Conservation (phyloP, 805 yeast genomes). For the Brettanomyces custersianus region DNA sequence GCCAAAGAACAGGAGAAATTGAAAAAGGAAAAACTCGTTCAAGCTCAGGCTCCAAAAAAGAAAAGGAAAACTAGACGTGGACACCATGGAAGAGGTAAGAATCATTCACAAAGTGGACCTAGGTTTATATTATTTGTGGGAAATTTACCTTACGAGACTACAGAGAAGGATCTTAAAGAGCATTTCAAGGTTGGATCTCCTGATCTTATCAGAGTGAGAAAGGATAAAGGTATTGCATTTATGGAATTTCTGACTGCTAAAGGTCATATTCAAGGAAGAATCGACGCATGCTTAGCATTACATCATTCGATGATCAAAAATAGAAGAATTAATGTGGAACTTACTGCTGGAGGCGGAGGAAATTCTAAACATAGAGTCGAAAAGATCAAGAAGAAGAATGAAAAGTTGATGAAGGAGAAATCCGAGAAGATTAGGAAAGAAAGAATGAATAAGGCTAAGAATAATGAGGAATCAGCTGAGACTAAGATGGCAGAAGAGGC, state of each 20-base stretch:
- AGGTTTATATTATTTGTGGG: constrained; percentile 86
- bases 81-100: constrained; percentile 54
- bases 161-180: constrained; percentile 48
- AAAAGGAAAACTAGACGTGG: constrained; percentile 74
- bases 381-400: constrained; percentile 75
- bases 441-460: constrained; percentile 29
- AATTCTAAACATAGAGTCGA: constrained; percentile 59
- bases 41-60: constrained; percentile 35
- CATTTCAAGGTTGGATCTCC: constrained; percentile 76
- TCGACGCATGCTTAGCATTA: constrained; percentile 78
- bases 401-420: constrained; percentile 63
- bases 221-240: constrained; percentile 87
- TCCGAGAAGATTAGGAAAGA: constrained; percentile 43
- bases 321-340: constrained; percentile 86
- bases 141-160: constrained; percentile 68
- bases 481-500: constrained; percentile 4
- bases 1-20: constrained; percentile 13
- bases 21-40: constrained; percentile 6
- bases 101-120: constrained; percentile 32
- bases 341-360: constrained; percentile 98
- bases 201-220: constrained; percentile 65
- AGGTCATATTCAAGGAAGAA: constrained; percentile 60
- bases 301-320: constrained; percentile 66
- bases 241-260: constrained; percentile 62
- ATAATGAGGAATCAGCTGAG: constrained; percentile 2